These are phyloP conservation scores for Gaillardinia entomophila DNA, from an alignment of 805 yeast species.

Conservation along the genomic window DNA sequence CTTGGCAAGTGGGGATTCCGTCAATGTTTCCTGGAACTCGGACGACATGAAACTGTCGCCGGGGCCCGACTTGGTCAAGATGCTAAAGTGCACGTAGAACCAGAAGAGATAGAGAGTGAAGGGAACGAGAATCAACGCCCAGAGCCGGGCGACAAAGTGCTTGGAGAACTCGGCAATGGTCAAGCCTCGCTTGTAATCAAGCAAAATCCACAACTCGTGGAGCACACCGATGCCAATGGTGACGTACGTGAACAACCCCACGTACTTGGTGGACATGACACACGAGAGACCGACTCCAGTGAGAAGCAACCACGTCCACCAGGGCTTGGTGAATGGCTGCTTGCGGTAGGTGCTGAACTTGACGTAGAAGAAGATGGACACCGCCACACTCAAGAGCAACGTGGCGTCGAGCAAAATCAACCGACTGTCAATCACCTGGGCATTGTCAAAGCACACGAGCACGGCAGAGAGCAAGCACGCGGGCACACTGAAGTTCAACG, in stretches of 20 bases:
- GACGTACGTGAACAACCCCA: conserved; percentile 87
- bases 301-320: conserved; percentile 84
- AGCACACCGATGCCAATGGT: conserved; percentile 84
- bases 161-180: conserved; percentile 48
- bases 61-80: conserved; percentile 83
- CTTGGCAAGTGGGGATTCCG: conserved; percentile 72
- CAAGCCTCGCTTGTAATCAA: conserved; percentile 67
- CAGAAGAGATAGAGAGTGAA: conserved; percentile 76
- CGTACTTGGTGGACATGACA: conserved; percentile 93
- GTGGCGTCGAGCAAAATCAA: conserved; percentile 90
- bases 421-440: conserved; percentile 86
- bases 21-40: conserved; percentile 87
- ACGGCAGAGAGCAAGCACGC: conserved; percentile 74
- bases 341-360: conserved; percentile 65
- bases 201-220: conserved; percentile 81
- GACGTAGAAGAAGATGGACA: conserved; percentile 71
- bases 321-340: conserved; percentile 56
- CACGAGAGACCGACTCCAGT: conserved; percentile 87
- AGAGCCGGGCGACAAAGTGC: conserved; percentile 73
- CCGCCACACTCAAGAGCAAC: conserved; percentile 74
- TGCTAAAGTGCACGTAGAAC: conserved; percentile 87
- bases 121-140: conserved; percentile 72
- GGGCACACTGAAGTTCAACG: conserved; percentile 70
- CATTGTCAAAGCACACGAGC: conserved; percentile 80
- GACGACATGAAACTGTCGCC: conserved; percentile 96